These are phyloP conservation scores for Nemania diffusa DNA, from an alignment of 2,329 filamentous ascomycete genomes.

Conservation along the genomic window DNA sequence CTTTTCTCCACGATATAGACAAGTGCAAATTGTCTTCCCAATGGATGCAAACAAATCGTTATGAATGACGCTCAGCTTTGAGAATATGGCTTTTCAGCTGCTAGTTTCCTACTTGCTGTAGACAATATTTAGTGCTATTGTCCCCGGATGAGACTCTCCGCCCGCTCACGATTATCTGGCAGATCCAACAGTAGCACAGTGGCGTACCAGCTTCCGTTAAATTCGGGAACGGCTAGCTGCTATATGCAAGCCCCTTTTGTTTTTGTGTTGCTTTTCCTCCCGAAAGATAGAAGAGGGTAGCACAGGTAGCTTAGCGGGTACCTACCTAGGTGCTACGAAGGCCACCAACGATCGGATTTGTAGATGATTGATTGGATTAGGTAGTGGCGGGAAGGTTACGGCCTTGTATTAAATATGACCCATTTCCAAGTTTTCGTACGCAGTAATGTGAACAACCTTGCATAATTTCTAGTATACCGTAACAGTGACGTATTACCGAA, in stretches of 20 bases:
- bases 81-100: neutral
- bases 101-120: neutral
- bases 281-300: conserved; percentile 2
- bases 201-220: neutral
- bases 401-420: too few relatives aligned
- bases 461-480: too few relatives aligned
- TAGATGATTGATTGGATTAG: conserved; percentile 1
- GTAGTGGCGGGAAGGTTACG: conserved; percentile 18
- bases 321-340: neutral
- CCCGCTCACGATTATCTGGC: too few relatives aligned
- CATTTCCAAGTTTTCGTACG: too few relatives aligned
- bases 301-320: too few relatives aligned
- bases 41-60: conserved; percentile 11
- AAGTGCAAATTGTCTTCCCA: conserved; percentile 2
- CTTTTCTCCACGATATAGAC: conserved; percentile 20
- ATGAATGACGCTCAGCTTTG: neutral
- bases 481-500: too few relatives aligned
- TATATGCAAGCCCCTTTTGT: conserved; percentile 8
- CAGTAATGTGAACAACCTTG: too few relatives aligned
- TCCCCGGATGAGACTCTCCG: neutral
- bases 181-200: neutral
- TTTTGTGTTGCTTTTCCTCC: neutral
- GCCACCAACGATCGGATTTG: neutral
- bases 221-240: neutral
- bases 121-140: neutral